A percentile compares a stretch with the other conserved stretches of the same genome.
Conservation (phyloP, 345 rosid genomes). For the Jatropha curcas region DNA sequence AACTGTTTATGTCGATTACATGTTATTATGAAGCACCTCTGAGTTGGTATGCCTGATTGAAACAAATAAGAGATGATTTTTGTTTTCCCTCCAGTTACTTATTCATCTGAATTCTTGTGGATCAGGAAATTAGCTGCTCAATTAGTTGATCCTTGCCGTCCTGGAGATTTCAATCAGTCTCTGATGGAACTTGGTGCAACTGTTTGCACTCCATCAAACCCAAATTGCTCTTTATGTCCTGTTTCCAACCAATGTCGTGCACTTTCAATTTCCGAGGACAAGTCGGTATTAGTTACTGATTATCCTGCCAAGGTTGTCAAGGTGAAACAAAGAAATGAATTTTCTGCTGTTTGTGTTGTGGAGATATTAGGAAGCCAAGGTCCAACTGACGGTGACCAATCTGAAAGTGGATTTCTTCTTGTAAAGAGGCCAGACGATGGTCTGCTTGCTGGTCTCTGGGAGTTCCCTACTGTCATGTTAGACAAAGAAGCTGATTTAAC, state of each 20-base stretch:
- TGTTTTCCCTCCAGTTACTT: conserved; percentile 7
- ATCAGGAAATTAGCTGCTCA: conserved; percentile 86
- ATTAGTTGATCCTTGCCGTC: conserved; percentile 73
- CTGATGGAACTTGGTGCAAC: conserved; percentile 97
- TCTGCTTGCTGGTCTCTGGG: conserved; percentile 97
- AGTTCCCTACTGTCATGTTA: conserved; percentile 73
- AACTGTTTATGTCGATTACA: background rate
- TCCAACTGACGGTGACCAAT: conserved; percentile 25
- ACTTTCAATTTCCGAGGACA: conserved; percentile 49
- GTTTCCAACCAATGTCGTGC: conserved; percentile 74
- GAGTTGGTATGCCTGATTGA: background rate
- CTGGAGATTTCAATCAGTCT: conserved; percentile 97
- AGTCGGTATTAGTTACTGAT: conserved; percentile 55
- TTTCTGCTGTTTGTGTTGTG: conserved; percentile 78
- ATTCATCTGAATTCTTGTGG: conserved; percentile 15
- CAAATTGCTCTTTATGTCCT: conserved; percentile 78
- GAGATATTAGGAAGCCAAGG: conserved; percentile 52
- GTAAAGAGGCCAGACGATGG: conserved; percentile 84
- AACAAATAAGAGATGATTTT: background rate
- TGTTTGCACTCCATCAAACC: conserved; percentile 69
- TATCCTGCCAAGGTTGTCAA: conserved; percentile 73
- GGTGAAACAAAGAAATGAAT: conserved; percentile 64
- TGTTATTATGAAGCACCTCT: background rate
- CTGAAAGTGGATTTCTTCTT: conserved; percentile 63
- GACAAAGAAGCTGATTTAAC: conserved; percentile 50